A percentile compares a stretch with the other conserved stretches of the same genome.
These are phyloP conservation scores for Penicillium decumbens DNA, from an alignment of 2,329 filamentous ascomycete genomes.

Conservation along the genomic window DNA sequence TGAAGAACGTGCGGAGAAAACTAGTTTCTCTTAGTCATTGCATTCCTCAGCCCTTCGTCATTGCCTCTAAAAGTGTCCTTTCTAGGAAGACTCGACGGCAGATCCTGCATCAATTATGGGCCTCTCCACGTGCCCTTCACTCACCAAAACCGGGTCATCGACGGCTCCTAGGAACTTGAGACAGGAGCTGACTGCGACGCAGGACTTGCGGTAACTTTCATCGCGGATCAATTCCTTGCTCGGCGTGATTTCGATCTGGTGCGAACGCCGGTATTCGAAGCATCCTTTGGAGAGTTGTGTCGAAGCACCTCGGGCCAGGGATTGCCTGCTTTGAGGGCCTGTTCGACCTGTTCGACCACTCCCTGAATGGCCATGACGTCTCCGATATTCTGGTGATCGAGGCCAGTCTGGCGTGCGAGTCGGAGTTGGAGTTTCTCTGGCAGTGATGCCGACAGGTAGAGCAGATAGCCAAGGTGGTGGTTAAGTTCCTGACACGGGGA, in stretches of 20 bases:
- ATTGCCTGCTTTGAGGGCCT: conserved; percentile 47
- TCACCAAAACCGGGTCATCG: conserved; percentile 45
- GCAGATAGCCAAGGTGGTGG: conserved; percentile 34
- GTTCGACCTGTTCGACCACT: conserved; percentile 48
- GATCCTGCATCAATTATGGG: conserved; percentile 22
- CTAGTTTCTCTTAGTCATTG: neutral
- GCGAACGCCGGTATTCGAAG: conserved; percentile 24
- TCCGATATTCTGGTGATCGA: conserved; percentile 45
- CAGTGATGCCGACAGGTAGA: conserved; percentile 31
- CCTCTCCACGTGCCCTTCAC: conserved; percentile 45
- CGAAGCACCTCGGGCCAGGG: conserved; percentile 47
- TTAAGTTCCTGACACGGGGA: conserved; percentile 32
- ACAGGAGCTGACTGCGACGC: conserved; percentile 45
- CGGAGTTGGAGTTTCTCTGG: conserved; percentile 41
- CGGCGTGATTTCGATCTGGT: conserved; percentile 26
- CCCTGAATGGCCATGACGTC: conserved; percentile 50
- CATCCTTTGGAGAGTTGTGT: conserved; percentile 44
- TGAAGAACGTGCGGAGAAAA: conserved; percentile 5
- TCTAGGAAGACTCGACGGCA: neutral
- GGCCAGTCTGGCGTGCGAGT: conserved; percentile 37
- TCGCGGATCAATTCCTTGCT: conserved; percentile 37
- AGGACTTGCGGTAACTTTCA: conserved; percentile 46
- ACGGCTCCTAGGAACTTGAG: conserved; percentile 42
- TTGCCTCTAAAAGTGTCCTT: neutral
- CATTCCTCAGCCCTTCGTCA: neutral